Evolutionary conservation across 2,329 filamentous ascomycete genomes (phyloP).

Genomic region (Dactylellina haptotyla): DNA sequence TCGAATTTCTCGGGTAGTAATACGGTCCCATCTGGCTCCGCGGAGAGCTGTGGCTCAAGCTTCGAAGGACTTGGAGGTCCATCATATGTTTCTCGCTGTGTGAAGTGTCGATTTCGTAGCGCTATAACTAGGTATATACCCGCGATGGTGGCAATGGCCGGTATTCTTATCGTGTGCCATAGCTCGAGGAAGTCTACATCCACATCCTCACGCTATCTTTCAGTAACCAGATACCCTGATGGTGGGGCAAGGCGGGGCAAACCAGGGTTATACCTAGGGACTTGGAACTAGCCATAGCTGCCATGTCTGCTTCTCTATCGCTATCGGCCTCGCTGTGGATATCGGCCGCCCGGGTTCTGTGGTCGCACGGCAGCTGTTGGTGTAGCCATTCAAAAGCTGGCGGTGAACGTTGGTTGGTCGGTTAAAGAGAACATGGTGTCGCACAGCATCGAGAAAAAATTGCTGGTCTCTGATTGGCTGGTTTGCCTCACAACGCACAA

Average conservation of each 20-base stretch:
- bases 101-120: conserved; percentile 7
- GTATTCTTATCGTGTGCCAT: conserved; percentile 37
- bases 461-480: background rate
- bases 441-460: background rate
- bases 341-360: background rate
- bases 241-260: conserved; percentile 1
- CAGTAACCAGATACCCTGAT: background rate
- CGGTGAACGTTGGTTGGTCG: conserved; percentile 14
- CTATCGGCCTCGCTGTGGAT: background rate
- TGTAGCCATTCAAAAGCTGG: conserved; percentile 5
- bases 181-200: conserved; percentile 45
- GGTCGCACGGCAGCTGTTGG: conserved; percentile 12
- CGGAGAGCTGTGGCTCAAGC: conserved; percentile 45
- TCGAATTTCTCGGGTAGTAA: conserved; percentile 48
- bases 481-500: background rate
- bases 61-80: conserved; percentile 46
- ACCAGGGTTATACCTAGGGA: conserved; percentile 11
- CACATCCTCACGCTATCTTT: background rate
- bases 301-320: conserved; percentile 2
- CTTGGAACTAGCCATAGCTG: background rate
- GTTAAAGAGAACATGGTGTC: conserved; percentile 1
- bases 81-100: conserved; percentile 3
- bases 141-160: background rate
- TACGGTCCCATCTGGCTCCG: conserved; percentile 40
- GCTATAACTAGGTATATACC: conserved; percentile 15